phyloP scores from a whole-genome alignment of 257 asterid genomes.

The Solanum paucissectum region DNA sequence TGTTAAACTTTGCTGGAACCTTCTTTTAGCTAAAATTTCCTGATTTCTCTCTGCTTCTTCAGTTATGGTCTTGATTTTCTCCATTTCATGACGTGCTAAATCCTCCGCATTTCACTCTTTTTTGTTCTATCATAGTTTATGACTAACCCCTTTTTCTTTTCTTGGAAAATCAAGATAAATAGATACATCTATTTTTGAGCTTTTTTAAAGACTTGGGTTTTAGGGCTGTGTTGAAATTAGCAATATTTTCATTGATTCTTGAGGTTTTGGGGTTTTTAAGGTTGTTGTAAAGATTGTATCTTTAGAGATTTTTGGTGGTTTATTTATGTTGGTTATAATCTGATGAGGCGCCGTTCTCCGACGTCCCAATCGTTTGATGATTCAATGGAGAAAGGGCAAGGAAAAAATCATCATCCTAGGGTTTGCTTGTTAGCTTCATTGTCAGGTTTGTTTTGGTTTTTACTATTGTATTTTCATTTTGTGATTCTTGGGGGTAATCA shows the following conservation, averaged over 20 bases:
- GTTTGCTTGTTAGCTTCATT: constrained; percentile 42
- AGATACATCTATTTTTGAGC: not conserved
- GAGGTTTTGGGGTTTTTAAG: not conserved
- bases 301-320: not conserved
- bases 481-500: constrained; percentile 24
- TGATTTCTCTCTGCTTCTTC: not conserved
- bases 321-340: not conserved
- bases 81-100: not conserved
- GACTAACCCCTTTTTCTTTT: not conserved
- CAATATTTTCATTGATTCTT: not conserved
- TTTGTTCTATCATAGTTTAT: not conserved
- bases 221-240: not conserved
- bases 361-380: constrained; percentile 13
- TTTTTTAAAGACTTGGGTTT: not conserved
- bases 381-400: constrained; percentile 54
- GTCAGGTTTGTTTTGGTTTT: constrained; percentile 54
- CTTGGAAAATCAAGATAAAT: not conserved
- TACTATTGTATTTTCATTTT: constrained; percentile 49
- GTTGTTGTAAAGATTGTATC: not conserved
- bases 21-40: not conserved
- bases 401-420: constrained; percentile 41
- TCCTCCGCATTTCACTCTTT: not conserved
- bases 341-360: constrained; percentile 58
- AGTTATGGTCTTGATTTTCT: not conserved
- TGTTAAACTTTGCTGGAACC: not conserved